A percentile compares a stretch with the other conserved stretches of the same genome.
Conservation (phyloP, 192 early-diverging fungal species). For the Glomus cerebriforme region DNA sequence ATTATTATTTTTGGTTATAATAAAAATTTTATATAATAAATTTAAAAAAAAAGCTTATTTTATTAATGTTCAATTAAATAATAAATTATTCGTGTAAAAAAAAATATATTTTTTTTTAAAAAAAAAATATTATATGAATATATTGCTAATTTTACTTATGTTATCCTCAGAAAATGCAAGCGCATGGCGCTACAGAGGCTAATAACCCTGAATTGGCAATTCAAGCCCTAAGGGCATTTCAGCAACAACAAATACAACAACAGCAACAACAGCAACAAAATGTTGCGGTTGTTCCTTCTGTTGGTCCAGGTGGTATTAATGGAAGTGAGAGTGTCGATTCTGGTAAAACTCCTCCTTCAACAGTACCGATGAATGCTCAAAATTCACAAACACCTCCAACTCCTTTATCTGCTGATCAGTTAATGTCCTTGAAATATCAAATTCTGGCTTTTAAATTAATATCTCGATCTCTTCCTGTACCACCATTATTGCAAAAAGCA, state of each 20-base stretch:
- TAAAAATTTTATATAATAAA: no score
- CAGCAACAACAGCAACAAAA: conserved; percentile 45
- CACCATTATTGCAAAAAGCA: conserved; percentile 67
- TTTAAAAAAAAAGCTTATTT: not conserved
- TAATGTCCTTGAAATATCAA: conserved; percentile 73
- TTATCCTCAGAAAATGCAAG: conserved; percentile 44
- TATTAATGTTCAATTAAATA: not conserved
- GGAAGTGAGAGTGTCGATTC: not conserved
- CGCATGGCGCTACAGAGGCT: conserved; percentile 73
- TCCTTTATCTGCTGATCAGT: conserved; percentile 62
- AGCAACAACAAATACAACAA: conserved; percentile 43
- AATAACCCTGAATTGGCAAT: conserved; percentile 75
- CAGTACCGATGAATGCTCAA: conserved; percentile 34
- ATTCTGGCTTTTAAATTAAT: conserved; percentile 85
- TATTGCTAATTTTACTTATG: not conserved
- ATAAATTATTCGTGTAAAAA: not conserved
- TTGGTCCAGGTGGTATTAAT: not conserved
- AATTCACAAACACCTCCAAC: conserved; percentile 23
- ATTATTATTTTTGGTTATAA: not conserved
- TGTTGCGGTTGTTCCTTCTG: not conserved
- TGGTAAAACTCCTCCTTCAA: conserved; percentile 35
- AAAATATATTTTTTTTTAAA: not conserved
- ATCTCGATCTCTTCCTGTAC: conserved; percentile 77
- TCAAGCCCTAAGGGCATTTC: conserved; percentile 54
- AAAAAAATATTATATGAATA: not conserved